These are phyloP conservation scores for Candida methanosorbosa DNA, from an alignment of 805 yeast genomes.

Conservation along the genomic window DNA sequence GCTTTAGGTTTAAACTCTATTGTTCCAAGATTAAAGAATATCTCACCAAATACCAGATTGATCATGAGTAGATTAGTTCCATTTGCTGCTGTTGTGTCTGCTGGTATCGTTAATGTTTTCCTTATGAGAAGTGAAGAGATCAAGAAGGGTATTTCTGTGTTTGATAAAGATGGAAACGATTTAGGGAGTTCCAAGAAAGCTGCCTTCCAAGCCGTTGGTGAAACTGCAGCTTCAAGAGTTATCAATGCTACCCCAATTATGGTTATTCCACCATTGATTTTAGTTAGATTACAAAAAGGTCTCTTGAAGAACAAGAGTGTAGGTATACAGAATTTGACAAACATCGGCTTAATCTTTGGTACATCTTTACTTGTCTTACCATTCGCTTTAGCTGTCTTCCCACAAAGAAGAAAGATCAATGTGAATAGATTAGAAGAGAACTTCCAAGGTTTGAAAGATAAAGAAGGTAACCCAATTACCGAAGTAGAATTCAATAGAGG, in stretches of 20 bases:
- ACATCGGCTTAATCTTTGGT: slow-evolving; percentile 74
- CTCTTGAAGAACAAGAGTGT: slow-evolving; percentile 60
- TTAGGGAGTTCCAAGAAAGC: slow-evolving; percentile 76
- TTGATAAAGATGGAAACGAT: slow-evolving; percentile 52
- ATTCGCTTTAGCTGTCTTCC: slow-evolving; percentile 92
- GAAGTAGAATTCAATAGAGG: slow-evolving; percentile 89
- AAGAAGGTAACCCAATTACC: slow-evolving; percentile 46
- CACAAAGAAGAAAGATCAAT: slow-evolving; percentile 66
- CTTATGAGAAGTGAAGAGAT: slow-evolving; percentile 95
- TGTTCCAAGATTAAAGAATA: slow-evolving; percentile 72
- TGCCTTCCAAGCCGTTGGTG: slow-evolving; percentile 90
- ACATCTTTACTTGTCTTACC: slow-evolving; percentile 89
- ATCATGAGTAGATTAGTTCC: slow-evolving; percentile 86
- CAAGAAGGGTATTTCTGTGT: slow-evolving; percentile 72
- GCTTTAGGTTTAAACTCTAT: slow-evolving; percentile 87
- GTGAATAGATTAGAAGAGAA: slow-evolving; percentile 55
- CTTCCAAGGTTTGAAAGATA: slow-evolving; percentile 53
- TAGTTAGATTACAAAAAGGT: slow-evolving; percentile 69
- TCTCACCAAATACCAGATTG: slow-evolving; percentile 63
- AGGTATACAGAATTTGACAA: slow-evolving; percentile 58
- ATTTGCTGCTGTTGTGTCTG: slow-evolving; percentile 96
- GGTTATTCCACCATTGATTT: slow-evolving; percentile 88
- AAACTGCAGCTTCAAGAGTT: slow-evolving; percentile 91
- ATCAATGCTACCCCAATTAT: slow-evolving; percentile 95
- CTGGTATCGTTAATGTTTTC: slow-evolving; percentile 94